phyloP scores from a whole-genome alignment of 176 grass and related monocot species.

The Cenchrus fungigraminus region DNA sequence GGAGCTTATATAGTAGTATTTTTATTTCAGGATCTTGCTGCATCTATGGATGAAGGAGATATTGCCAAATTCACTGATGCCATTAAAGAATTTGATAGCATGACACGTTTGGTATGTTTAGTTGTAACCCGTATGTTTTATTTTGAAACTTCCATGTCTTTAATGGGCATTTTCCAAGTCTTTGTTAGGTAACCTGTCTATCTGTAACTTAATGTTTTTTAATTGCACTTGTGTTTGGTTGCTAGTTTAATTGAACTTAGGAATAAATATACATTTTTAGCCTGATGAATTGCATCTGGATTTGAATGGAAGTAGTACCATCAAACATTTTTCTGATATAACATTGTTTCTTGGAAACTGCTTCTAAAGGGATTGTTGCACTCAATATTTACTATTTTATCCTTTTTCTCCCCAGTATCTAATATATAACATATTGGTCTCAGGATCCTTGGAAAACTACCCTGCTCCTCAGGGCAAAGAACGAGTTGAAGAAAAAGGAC shows the following conservation, averaged over 20 bases:
- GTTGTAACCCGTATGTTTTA: constrained; percentile 6
- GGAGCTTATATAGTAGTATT: constrained; percentile 10
- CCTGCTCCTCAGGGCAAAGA: constrained; percentile 91
- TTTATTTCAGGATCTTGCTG: constrained; percentile 77
- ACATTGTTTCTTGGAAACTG: background rate
- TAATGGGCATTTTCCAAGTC: background rate
- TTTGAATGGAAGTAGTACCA: background rate
- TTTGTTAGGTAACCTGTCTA: constrained; percentile 5
- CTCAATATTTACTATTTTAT: background rate
- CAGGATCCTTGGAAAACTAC: constrained; percentile 99
- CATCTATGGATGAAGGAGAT: constrained; percentile 96
- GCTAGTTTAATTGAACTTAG: background rate
- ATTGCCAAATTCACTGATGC: constrained; percentile 87
- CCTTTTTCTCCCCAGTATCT: background rate
- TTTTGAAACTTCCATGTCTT: constrained; percentile 14
- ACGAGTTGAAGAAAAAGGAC: constrained; percentile 80
- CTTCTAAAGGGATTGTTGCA: background rate
- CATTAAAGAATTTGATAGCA: constrained; percentile 96
- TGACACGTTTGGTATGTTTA: constrained; percentile 87
- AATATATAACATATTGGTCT: background rate
- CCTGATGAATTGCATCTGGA: background rate
- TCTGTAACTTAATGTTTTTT: constrained; percentile 15
- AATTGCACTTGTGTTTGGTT: background rate
- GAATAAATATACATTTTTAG: background rate
- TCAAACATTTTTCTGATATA: background rate